Percentiles rank a stretch among this genome's conserved stretches.
Evolutionary conservation across 169 alveolate genomes (phyloP).

Genomic region (Theileria parva): DNA sequence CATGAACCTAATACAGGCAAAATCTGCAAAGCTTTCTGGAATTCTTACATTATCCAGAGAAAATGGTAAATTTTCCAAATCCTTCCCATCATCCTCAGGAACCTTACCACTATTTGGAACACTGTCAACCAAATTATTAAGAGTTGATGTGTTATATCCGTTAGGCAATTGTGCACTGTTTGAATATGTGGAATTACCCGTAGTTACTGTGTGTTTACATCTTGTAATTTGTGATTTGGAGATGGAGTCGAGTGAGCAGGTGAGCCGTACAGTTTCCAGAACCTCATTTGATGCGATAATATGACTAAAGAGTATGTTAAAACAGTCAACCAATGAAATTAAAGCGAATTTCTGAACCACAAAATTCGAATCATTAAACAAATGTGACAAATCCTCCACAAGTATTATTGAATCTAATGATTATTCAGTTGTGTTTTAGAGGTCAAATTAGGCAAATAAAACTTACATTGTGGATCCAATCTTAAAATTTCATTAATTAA

Average conservation of each 20-base stretch:
- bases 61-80: background rate
- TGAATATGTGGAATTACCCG: background rate
- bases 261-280: background rate
- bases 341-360: slow-evolving; percentile 40
- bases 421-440: background rate
- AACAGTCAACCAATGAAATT: slow-evolving; percentile 28
- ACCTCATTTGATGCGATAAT: background rate
- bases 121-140: no score
- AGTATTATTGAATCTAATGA: slow-evolving; percentile 46
- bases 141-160: background rate
- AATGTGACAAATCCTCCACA: slow-evolving; percentile 58
- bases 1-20: slow-evolving; percentile 9
- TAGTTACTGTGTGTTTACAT: background rate
- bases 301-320: slow-evolving; percentile 22
- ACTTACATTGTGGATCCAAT: slow-evolving; percentile 61
- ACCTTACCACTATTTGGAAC: background rate
- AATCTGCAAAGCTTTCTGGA: slow-evolving; percentile 6
- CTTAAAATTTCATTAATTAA: slow-evolving; percentile 37
- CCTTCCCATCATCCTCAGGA: background rate
- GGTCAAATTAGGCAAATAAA: background rate
- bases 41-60: background rate
- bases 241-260: background rate
- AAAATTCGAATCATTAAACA: slow-evolving; percentile 41
- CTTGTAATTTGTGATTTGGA: background rate
- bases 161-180: background rate